These are phyloP conservation scores for Barnettozyma californica DNA, from an alignment of 805 yeast genomes.

Conservation along the genomic window DNA sequence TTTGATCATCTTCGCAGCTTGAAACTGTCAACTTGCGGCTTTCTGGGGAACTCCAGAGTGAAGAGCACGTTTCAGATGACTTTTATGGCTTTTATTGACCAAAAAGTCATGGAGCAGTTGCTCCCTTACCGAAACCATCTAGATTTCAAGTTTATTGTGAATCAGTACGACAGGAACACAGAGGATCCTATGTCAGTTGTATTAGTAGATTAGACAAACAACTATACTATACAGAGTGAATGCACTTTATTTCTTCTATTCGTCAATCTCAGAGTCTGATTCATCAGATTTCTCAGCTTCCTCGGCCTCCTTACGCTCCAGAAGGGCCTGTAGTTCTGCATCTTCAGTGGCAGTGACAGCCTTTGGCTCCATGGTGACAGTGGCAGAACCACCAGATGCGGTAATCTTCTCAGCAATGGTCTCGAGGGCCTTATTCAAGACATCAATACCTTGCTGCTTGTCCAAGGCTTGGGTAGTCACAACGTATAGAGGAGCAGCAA, in stretches of 20 bases:
- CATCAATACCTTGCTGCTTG: conserved; percentile 80
- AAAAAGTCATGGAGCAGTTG: background rate
- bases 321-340: conserved; percentile 92
- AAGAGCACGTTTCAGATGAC: background rate
- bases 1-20: background rate
- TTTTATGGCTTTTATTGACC: background rate
- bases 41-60: background rate
- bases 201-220: background rate
- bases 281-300: conserved; percentile 80
- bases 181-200: background rate
- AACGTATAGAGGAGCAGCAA: conserved; percentile 96
- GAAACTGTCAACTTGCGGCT: background rate
- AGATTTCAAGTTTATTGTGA: background rate
- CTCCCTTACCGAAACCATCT: background rate
- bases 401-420: conserved; percentile 66
- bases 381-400: conserved; percentile 77
- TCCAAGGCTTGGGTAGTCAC: conserved; percentile 90
- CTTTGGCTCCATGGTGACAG: conserved; percentile 96
- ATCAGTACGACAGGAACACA: background rate
- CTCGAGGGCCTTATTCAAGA: conserved; percentile 73
- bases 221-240: background rate
- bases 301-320: conserved; percentile 88
- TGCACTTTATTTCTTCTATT: conserved; percentile 10
- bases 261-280: conserved; percentile 43
- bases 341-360: conserved; percentile 98